Base-by-base conservation (phyloP, 768 basidiomycete species). In the Lentinula sp. region DNA sequence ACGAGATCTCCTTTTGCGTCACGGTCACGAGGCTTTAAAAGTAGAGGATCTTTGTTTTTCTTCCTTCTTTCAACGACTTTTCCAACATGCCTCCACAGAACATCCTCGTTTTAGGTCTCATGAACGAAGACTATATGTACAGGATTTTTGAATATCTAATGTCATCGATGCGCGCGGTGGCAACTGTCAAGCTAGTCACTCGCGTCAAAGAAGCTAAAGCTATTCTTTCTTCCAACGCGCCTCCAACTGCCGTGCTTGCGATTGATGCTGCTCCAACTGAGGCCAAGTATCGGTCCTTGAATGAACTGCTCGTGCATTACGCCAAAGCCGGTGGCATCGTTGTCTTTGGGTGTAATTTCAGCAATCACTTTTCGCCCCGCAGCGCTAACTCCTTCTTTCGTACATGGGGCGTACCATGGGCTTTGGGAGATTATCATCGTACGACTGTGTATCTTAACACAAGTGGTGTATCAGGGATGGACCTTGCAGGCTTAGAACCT, bases 381-480 rank as follows among this genome's bases (percentile, higher is more conserved):
- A 31, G 15, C n/a, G 63, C 60, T 7, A 3, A 23, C 8, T 5
- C 32, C 11, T 64, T 65, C 42, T 65, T 65, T 31, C 34, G 48
- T 37, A 39, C 28, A 3, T 68, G 68, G 68, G 61, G 64, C 8
- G 54, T 70, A 13, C 43, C 62, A 3, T 72, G 71, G 71, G 60
- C 60, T 35, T 46, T 49, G 2, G 71, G 70, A 8, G 60, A 65
- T 7, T 71, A 71, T 62, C 60, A 62, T 45, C 64, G 70, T 39
- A 70, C 66, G 8, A 70, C 70, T 1, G 62, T 67, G 50, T 55
- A 57, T 21, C 67, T 66, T 40, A 70, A 67, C 23, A 16, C 7
- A 10, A 28, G 39, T 43, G 21, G 49, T 13, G 63, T 61, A 6
- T 15, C 49, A 23, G 63, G 55, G 1, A 48, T 61, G 40, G 35